These are phyloP conservation scores for Tetrahymena elliotti DNA, from an alignment of 73 alveolate genomes.

Conservation along the genomic window DNA sequence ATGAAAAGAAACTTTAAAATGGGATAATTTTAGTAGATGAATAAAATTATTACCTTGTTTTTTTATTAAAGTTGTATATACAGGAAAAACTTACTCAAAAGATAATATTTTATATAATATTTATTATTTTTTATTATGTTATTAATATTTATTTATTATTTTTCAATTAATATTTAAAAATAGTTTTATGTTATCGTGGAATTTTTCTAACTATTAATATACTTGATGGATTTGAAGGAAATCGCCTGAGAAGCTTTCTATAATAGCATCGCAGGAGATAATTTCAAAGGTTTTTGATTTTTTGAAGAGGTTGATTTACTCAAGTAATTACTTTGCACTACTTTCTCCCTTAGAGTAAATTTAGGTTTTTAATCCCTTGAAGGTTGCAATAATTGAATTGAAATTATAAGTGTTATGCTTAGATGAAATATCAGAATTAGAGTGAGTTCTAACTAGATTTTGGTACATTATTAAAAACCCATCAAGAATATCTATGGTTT, in stretches of 20 bases:
- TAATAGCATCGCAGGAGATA: not conserved
- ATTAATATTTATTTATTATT: not conserved
- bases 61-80: too few relatives aligned
- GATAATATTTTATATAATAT: not conserved
- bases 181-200: not conserved
- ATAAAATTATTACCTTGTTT: too few relatives aligned
- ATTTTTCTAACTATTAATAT: not conserved
- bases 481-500: not conserved
- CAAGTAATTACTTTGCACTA: not conserved
- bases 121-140: too few relatives aligned
- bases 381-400: not conserved
- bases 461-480: not conserved
- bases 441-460: not conserved
- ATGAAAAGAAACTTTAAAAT: too few relatives aligned
- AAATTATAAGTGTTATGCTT: not conserved
- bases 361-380: not conserved
- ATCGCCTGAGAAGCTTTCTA: not conserved
- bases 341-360: not conserved
- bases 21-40: too few relatives aligned
- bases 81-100: too few relatives aligned
- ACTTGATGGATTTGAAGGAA: not conserved
- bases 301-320: not conserved
- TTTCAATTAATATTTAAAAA: not conserved
- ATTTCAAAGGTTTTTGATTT: not conserved
- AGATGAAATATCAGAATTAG: not conserved